A percentile compares a stretch with the other conserved stretches of the same genome.
Conservation (phyloP, 2,329 filamentous ascomycete genomes). For the Claviceps maximensis region DNA sequence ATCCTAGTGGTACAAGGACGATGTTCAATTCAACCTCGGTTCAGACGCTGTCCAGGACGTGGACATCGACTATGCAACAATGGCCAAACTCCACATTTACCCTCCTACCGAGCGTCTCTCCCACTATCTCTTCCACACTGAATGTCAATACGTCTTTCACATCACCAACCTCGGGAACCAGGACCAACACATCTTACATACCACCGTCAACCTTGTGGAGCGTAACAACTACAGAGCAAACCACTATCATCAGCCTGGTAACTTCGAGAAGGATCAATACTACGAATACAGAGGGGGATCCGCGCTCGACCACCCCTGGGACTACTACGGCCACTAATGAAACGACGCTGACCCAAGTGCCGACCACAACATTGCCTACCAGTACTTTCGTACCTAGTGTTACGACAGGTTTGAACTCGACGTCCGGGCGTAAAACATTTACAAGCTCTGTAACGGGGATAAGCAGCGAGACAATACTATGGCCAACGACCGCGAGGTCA, state of each 20-base stretch:
- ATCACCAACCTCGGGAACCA: not conserved
- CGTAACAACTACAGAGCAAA: not conserved
- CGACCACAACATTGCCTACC: not conserved
- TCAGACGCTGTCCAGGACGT: not conserved
- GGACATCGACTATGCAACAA: not conserved
- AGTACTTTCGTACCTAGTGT: not conserved
- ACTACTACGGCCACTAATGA: not conserved
- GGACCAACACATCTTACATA: not conserved
- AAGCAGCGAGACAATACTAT: not conserved
- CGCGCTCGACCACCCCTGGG: not conserved
- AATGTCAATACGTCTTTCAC: not conserved
- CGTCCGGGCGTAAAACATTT: not conserved
- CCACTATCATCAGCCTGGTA: not conserved
- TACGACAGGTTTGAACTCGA: not conserved
- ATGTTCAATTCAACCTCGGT: not conserved
- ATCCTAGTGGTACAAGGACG: not conserved
- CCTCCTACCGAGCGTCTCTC: not conserved
- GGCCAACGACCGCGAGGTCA: not conserved
- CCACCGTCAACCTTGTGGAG: not conserved
- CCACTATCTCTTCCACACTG: not conserved
- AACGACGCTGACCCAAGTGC: not conserved
- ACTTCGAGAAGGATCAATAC: constrained; percentile 1
- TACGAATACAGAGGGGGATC: not conserved
- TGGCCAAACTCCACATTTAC: constrained; percentile 2
- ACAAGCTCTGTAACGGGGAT: not conserved